Base-by-base conservation (phyloP, 768 basidiomycete genomes). In the Chalciporus chontae region DNA sequence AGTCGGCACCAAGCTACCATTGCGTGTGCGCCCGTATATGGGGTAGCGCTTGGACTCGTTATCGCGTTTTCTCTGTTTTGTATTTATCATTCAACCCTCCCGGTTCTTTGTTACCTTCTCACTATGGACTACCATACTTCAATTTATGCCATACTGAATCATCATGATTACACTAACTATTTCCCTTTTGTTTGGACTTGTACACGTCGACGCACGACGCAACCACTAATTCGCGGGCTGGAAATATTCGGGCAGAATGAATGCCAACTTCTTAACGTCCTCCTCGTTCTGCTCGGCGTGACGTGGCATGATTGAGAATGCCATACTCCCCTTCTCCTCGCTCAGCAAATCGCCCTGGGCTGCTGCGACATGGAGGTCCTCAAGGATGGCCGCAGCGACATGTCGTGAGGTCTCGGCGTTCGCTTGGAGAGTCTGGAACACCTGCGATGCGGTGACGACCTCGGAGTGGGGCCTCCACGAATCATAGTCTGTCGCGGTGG, bases 401-500 rank as follows among this genome's bases (percentile, higher is more conserved):
- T 80, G 78, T 44, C 91, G 84, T 14, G 91, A 86, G 10, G 87
- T 87, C n/a, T 84, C 79, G 2, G 94, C 92, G 65, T 99, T 99
- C 19, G 79, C 77, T 43, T 83, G 77, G 34, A 98, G 81, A 1
- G 90, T 94, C 68, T 90, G 87, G 76, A 94, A 77, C 24, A 98
- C 92, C 59, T 96, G 90, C 3, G 88, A 85, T 3, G 91, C 84
- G 1, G 95, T 97, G 47, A 98, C 95, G 5, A 85, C 77, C 10
- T 80, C 87, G 23, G 83, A 79, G 29, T 85, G 77, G 4, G 83
- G 83, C 26, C 94, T 74, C 94, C 94, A 99, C 2, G 93, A 86
- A 69, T 98, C 95, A 67, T 95, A 97, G 72, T 98, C 94, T 3
- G 95, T 98, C 19, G 86, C 78, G 2, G 87, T 90, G 15, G 87